These are phyloP conservation scores for Hymenoscyphus fraxineus DNA, from an alignment of 2,329 filamentous ascomycete species.

Conservation along the genomic window DNA sequence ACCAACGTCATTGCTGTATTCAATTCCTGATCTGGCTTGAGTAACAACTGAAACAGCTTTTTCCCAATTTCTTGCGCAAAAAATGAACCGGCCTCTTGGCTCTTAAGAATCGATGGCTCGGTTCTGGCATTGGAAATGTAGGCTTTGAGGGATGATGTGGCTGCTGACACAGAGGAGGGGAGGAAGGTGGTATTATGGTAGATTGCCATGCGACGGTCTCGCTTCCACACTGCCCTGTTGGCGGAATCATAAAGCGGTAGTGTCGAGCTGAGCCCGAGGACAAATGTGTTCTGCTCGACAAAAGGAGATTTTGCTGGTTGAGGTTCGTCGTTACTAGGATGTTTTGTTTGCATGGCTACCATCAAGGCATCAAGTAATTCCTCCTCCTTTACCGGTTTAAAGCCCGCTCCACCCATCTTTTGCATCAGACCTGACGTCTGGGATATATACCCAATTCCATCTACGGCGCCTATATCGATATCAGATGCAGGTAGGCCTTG, in stretches of 20 bases:
- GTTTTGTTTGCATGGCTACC: background rate
- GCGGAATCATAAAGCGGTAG: slow-evolving; percentile 10
- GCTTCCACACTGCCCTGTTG: slow-evolving; percentile 14
- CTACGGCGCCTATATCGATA: slow-evolving; percentile 14
- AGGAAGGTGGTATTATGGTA: slow-evolving; percentile 7
- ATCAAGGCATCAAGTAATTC: slow-evolving; percentile 1
- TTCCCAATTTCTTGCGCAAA: slow-evolving; percentile 7
- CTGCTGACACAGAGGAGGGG: background rate
- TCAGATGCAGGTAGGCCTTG: slow-evolving; percentile 9
- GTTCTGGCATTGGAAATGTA: background rate
- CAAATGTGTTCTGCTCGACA: background rate
- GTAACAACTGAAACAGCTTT: slow-evolving; percentile 4
- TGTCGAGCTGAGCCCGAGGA: background rate
- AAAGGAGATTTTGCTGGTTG: background rate
- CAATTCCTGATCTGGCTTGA: slow-evolving; percentile 6
- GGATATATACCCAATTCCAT: slow-evolving; percentile 8
- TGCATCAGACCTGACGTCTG: background rate
- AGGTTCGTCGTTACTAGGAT: background rate
- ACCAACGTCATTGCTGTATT: slow-evolving; percentile 3
- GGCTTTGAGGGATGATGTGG: background rate
- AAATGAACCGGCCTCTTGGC: slow-evolving; percentile 4
- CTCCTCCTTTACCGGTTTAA: background rate
- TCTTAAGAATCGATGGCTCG: background rate
- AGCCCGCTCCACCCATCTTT: slow-evolving; percentile 3
- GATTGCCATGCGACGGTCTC: slow-evolving; percentile 15